These are phyloP conservation scores for Nepenthes alata DNA, from an alignment of 179 eudicot species.

Conservation along the genomic window DNA sequence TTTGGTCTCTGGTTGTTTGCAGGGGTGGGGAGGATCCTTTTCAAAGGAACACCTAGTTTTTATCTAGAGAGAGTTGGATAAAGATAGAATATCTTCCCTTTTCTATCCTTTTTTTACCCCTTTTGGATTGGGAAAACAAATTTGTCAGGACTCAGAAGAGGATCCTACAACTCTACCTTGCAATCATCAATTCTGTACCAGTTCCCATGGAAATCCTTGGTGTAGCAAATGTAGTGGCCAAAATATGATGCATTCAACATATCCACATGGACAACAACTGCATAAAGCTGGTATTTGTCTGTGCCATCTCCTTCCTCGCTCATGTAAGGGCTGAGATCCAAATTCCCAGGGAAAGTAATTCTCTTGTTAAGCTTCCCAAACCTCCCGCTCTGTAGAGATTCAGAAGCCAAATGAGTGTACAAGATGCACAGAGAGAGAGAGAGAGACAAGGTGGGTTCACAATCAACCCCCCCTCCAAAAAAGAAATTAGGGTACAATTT, in stretches of 20 bases:
- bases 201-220: slow-evolving; percentile 62
- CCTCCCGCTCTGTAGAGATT: slow-evolving; percentile 62
- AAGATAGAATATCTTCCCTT: not conserved
- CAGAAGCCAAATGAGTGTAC: not conserved
- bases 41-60: not conserved
- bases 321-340: slow-evolving; percentile 81
- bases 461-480: too few species aligned
- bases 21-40: not conserved
- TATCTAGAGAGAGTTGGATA: not conserved
- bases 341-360: slow-evolving; percentile 61
- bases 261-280: slow-evolving; percentile 84
- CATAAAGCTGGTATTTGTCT: slow-evolving; percentile 65
- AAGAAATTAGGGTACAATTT: too few species aligned
- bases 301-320: slow-evolving; percentile 52
- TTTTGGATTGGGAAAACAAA: too few species aligned
- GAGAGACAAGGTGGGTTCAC: too few species aligned
- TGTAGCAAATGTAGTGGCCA: slow-evolving; percentile 84
- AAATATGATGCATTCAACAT: slow-evolving; percentile 92
- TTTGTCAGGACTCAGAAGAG: not conserved
- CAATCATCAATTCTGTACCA: slow-evolving; percentile 93
- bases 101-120: too few species aligned
- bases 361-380: slow-evolving; percentile 91
- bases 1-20: too few species aligned
- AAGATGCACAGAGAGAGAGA: not conserved
- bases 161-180: slow-evolving; percentile 37